Base-by-base conservation (phyloP, 306 rosid genomes). In the Vigna nakashimae region DNA sequence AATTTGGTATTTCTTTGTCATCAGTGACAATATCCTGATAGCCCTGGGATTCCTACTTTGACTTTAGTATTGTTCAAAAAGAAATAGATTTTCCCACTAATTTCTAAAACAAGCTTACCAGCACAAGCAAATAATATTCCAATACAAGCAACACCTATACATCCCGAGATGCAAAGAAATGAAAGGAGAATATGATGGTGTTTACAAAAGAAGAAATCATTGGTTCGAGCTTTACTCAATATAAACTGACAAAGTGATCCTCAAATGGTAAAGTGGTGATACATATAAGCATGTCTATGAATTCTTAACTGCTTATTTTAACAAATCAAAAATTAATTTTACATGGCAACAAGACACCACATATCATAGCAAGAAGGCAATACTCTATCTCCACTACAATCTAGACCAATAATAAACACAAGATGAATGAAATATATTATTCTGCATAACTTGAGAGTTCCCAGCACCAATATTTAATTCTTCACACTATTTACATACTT, bases 401-500 rank as follows among this genome's bases (percentile, higher is more conserved):
- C 77, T 12, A 73, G 78, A 32, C 52, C 65, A 70, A 51, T 68
- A 84, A 83, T 71, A 65, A 83, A 77, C 59, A 72, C 69, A 63
- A 22, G 65, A 36, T 72, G 6, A 58, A 26, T 28, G 65, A 58
- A 8, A 58, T 57, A 30, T 60, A 71, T 77, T 64, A 53, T 58
- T 76, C 65, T 76, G 51, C 69, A 78, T 74, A 58, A 18, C 60
- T 50, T 22, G 64, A 12, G 49, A 80, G 80, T 56, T 82, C n/a
- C 52, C 73, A 64, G 59, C 34, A 63, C 48, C 75, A 59, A 73
- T 81, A 40, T 67, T 79, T 86, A 87, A 72, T 87, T 91, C 82
- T 80, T 89, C 85, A 93, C 95, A 3, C 86, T 81, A 6, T 92
- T 91, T 63, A 91, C 96, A 38, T 91, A 92, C 85, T 82, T 91